A percentile compares a stretch with the other conserved stretches of the same genome.
Conservation (phyloP, 495 filamentous ascomycete species). For the Hamigera avellanea region DNA sequence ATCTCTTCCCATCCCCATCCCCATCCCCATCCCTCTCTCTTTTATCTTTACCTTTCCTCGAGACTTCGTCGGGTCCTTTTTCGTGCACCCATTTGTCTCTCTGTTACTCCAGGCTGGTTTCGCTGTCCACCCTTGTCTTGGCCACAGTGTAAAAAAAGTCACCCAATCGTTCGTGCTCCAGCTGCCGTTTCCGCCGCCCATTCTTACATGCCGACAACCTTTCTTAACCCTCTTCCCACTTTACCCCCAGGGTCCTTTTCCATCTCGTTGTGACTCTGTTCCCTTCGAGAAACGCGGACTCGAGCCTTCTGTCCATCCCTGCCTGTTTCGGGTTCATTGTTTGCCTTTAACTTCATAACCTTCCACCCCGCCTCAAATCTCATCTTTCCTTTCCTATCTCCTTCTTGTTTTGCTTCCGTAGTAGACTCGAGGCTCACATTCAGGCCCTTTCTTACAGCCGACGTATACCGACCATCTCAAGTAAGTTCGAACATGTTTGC, state of each 20-base stretch:
- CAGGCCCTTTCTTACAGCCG: conserved; percentile 20
- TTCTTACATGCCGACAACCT: neutral
- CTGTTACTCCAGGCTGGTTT: too few relatives aligned
- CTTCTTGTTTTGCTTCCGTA: conserved; percentile 5
- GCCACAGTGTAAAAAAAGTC: conserved; percentile 8
- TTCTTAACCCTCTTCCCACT: neutral
- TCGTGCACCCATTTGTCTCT: too few relatives aligned
- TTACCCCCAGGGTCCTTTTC: too few relatives aligned
- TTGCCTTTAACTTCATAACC: conserved; percentile 1
- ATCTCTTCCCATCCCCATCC: conserved; percentile 1
- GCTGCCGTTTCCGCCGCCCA: too few relatives aligned
- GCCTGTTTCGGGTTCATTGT: neutral
- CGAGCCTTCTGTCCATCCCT: too few relatives aligned
- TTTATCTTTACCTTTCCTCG: conserved; percentile 11
- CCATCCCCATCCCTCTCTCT: conserved; percentile 18
- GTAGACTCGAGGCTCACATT: conserved; percentile 12
- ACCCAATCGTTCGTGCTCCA: neutral
- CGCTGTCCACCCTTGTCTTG: conserved; percentile 7
- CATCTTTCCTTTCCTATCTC: conserved; percentile 1
- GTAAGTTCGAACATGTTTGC: conserved; percentile 26
- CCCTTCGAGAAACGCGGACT: too few relatives aligned
- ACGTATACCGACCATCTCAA: conserved; percentile 45
- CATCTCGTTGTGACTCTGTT: too few relatives aligned
- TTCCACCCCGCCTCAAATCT: neutral
- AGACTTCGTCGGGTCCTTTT: conserved; percentile 12